Evolutionary conservation across 2,329 filamentous ascomycete species (phyloP), one percentile per base, ranked within the genome.

Genomic region (Aspergillus fumigatus): DNA sequence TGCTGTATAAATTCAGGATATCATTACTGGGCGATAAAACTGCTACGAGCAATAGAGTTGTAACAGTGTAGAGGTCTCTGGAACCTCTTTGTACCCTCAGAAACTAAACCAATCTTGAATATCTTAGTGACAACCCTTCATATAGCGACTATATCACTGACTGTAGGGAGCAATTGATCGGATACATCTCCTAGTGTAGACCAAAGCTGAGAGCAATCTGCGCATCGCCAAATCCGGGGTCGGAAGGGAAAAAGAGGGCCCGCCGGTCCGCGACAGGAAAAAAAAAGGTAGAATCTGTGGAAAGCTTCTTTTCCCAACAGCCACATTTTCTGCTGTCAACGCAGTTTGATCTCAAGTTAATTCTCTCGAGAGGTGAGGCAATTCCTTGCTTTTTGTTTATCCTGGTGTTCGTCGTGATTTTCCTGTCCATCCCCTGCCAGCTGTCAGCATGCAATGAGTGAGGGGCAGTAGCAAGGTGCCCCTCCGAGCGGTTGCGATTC

Each of bases 311-410:
- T 43, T 47, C 35, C 35, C 35, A 49, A 51, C n/a, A 27, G 19
- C 9, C 38, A 10, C 38, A 26, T 50, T 51, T 7, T 50, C 10
- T 27, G 50, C 40, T 49, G 50, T 54, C 27, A n/a, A 41, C 43
- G 57, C 56, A 56, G 58, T 53, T 51, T 29, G 60, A 41, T 61
- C 61, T 58, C 57, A 26, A 51, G 57, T 55, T 48, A 50, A 58
- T 51, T 58, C 59, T 63, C 50, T 32, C 35, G 26, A 52, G 60
- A 64, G 62, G 63, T 65, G 47, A 62, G 63, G 63, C 56, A 41
- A 19, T 26, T 27, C 10, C 17, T 26, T 41, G 19, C 23, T 40
- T 35, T 35, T 49, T 23, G 4, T 10, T 47, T 11, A 23, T 25
- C 45, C n/a, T n/a, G 2, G 6, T 50, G 38, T 41, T 19, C 25